Conservation (phyloP, 805 yeast species). For the Yarrowia bubula region DNA sequence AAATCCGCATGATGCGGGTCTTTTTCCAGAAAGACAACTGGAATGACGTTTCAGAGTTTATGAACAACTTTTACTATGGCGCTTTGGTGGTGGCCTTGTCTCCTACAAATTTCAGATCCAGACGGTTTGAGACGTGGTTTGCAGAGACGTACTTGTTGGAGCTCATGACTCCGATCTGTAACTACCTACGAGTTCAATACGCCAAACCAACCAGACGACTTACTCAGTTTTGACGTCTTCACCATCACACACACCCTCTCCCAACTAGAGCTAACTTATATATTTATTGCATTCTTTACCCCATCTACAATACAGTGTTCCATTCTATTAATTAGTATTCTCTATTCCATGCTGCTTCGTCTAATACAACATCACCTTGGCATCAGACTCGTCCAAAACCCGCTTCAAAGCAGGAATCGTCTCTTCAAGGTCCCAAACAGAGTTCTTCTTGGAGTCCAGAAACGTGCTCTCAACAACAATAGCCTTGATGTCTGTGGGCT, state of each 20-base stretch:
- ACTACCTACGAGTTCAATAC: conserved; percentile 5
- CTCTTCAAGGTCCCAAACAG: conserved; percentile 53
- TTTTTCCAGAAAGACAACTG: conserved; percentile 17
- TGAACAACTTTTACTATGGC: conserved; percentile 13
- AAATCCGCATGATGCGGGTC: not conserved
- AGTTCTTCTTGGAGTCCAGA: conserved; percentile 59
- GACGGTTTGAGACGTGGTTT: conserved; percentile 3
- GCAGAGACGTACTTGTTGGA: conserved; percentile 16
- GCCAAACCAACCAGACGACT: not conserved
- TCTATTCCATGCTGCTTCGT: not conserved
- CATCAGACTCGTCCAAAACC: conserved; percentile 28
- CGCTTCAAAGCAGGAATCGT: conserved; percentile 34
- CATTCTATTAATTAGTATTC: not conserved
- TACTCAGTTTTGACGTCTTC: not conserved
- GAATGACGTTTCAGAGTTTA: conserved; percentile 6
- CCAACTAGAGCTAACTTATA: conserved; percentile 3
- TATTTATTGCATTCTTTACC: conserved; percentile 3
- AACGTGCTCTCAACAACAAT: conserved; percentile 61
- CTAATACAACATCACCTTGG: conserved; percentile 23
- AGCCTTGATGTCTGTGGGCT: conserved; percentile 48
- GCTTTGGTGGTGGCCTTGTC: conserved; percentile 16
- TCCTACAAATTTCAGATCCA: not conserved
- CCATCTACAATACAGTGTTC: not conserved
- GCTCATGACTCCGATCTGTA: conserved; percentile 6
- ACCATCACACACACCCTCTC: not conserved